Evolutionary conservation across 352 stramenopile genomes (phyloP), one percentile per base, ranked within the genome.

Genomic region (Phytophthora syringae): DNA sequence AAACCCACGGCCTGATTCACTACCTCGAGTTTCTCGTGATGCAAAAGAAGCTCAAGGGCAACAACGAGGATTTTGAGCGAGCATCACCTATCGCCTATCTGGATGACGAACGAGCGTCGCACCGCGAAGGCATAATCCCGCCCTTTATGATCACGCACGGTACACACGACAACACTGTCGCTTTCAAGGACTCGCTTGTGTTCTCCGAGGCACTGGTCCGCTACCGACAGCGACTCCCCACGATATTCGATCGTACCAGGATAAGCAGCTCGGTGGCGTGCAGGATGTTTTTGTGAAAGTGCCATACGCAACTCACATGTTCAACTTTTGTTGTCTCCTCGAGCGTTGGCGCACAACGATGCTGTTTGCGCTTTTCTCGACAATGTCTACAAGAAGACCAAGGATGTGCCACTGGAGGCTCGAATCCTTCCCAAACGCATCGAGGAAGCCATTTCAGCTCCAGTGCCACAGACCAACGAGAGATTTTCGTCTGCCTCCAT

Each of bases 61-160:
- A 79, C 37, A 65, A 42, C 9, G 72, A 86, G 30, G 80, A 82
- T 36, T 88, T 81, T 27, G 64, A 85, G 47, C 64, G 77, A 20
- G 80, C 80, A 7, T 88, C 80, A 21, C 80, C 80, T 10, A 79
- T 88, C 32, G 64, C 71, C 16, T 88, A 78, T 55, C 61, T 88
- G 20, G 52, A 76, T 7, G 58, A 72, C 32, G 58, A 74, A 9
- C 63, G 60, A 28, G 55, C 53, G n/a, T 53, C 44, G 15, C 22
- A 58, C 30, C 60, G 70, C 7, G 45, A 43, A 12, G 52, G 48
- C 2, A 64, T 68, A n/a, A 65, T 89, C 30, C 82, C 82, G 47
- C 82, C 82, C 3, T 88, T 90, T 59, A 59, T 90, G 43, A 60
- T 88, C 61, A 75, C 74, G 1, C 82, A 90, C 27, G 82, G 82